A percentile compares a stretch with the other conserved stretches of the same genome.
phyloP scores from a whole-genome alignment of 2,329 filamentous ascomycete genomes.

The Saccharata proteae region DNA sequence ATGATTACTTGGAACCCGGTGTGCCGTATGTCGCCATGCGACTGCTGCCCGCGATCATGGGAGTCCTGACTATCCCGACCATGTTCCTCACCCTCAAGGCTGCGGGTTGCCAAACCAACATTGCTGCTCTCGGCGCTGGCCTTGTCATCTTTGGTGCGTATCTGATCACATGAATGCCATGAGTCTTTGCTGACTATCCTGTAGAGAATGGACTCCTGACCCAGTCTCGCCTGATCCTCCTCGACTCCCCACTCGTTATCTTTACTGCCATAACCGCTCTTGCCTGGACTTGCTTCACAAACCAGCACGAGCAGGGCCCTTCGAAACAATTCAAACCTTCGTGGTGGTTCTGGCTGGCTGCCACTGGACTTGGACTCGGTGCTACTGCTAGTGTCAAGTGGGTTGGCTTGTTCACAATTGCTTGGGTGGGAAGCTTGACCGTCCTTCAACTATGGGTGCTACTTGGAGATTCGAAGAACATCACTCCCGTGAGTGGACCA shows the following conservation, averaged over 20 bases:
- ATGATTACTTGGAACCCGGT: slow-evolving; percentile 88
- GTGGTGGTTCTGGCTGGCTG: slow-evolving; percentile 97
- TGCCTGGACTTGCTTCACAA: slow-evolving; percentile 84
- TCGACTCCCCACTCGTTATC: slow-evolving; percentile 88
- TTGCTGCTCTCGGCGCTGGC: slow-evolving; percentile 68
- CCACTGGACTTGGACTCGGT: slow-evolving; percentile 77
- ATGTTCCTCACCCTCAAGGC: slow-evolving; percentile 95
- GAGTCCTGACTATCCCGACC: slow-evolving; percentile 75
- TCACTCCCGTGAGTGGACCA: slow-evolving; percentile 53
- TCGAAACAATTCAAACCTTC: slow-evolving; percentile 72
- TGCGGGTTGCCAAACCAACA: slow-evolving; percentile 74
- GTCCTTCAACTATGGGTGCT: slow-evolving; percentile 89
- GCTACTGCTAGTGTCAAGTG: slow-evolving; percentile 94
- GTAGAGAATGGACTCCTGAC: slow-evolving; percentile 90
- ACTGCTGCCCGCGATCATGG: slow-evolving; percentile 78
- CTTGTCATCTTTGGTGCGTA: slow-evolving; percentile 77
- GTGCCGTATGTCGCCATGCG: slow-evolving; percentile 98
- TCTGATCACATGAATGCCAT: background rate
- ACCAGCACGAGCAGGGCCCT: slow-evolving; percentile 90
- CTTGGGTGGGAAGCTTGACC: slow-evolving; percentile 90
- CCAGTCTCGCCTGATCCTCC: slow-evolving; percentile 86
- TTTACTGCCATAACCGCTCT: slow-evolving; percentile 87
- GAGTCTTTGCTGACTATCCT: background rate
- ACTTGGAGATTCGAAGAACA: slow-evolving; percentile 75
- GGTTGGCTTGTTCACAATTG: slow-evolving; percentile 97